Conservation (phyloP, 106 monocot species). For the Chionographis japonica region DNA sequence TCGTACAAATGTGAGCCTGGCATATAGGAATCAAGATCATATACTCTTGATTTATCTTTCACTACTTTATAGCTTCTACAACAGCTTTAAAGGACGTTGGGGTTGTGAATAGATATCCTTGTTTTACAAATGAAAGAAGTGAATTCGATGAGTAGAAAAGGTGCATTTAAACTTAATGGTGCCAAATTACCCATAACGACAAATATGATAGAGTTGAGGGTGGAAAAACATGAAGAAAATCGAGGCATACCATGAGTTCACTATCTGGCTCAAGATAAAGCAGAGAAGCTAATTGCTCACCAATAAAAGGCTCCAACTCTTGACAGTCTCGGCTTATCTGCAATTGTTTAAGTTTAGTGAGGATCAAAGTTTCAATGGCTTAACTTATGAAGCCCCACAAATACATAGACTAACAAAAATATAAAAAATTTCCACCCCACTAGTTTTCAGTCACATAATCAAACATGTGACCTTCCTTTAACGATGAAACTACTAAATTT, state of each 20-base stretch:
- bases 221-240: background rate
- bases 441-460: background rate
- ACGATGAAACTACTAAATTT: background rate
- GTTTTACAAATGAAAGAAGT: no score
- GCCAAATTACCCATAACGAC: no score
- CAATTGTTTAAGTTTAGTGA: conserved; percentile 10
- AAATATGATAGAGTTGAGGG: no score
- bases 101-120: no score
- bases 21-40: no score
- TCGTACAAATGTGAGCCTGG: no score
- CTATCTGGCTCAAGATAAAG: conserved; percentile 96
- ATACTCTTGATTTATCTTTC: no score
- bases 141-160: no score
- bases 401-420: background rate
- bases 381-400: background rate
- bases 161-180: no score
- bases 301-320: conserved; percentile 94
- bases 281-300: conserved; percentile 89
- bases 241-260: conserved; percentile 81
- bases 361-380: background rate
- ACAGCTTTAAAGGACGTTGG: no score
- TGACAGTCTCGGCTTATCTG: conserved; percentile 99
- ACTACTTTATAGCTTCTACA: no score
- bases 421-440: background rate
- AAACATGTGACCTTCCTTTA: background rate